A percentile compares a stretch with the other conserved stretches of the same genome.
Evolutionary conservation across 306 rosid genomes (phyloP).

Genomic region (Vigna nakashimae): DNA sequence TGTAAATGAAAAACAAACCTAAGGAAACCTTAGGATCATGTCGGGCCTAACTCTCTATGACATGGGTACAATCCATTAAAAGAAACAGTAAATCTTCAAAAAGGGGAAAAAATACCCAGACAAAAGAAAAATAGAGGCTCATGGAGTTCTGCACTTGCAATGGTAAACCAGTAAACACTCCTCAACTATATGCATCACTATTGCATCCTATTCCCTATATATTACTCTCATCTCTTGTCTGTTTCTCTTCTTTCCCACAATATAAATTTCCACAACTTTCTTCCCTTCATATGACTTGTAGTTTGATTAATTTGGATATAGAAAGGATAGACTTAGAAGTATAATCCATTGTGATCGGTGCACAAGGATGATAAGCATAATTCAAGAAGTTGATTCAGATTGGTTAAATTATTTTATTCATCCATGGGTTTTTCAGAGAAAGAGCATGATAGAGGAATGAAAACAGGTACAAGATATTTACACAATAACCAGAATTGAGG

Average conservation of each 20-base stretch:
- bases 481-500: not conserved
- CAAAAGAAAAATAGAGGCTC: conserved; percentile 14
- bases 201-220: conserved; percentile 14
- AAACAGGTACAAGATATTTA: not conserved
- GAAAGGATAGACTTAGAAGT: conserved; percentile 16
- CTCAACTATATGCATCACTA: conserved; percentile 26
- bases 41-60: conserved; percentile 9
- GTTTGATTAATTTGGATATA: conserved; percentile 13
- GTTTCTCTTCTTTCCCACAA: conserved; percentile 7
- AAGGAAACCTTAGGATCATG: not conserved
- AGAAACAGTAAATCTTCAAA: conserved; percentile 27
- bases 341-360: conserved; percentile 13
- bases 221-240: conserved; percentile 2
- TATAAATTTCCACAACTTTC: conserved; percentile 21
- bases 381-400: conserved; percentile 13
- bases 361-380: conserved; percentile 13
- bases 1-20: not conserved
- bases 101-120: not conserved
- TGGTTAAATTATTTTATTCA: conserved; percentile 11
- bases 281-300: conserved; percentile 1
- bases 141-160: conserved; percentile 3
- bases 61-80: conserved; percentile 27
- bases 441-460: not conserved
- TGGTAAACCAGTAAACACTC: conserved; percentile 29
- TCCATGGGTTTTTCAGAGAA: not conserved